Conservation (phyloP, 2,329 filamentous ascomycete genomes). For the Podosphaera aphanis region DNA sequence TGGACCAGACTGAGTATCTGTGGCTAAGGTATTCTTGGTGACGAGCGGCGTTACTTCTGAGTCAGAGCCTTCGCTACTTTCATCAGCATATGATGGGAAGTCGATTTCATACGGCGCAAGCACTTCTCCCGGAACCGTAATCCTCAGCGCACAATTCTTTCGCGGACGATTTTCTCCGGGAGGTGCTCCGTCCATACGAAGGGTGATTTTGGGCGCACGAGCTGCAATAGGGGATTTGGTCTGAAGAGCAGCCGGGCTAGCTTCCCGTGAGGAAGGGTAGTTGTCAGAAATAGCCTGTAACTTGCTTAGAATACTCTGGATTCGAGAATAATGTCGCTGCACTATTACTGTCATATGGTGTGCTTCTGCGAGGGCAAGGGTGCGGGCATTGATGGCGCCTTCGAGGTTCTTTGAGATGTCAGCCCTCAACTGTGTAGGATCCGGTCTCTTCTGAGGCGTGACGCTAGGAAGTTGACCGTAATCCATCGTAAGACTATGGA, state of each 20-base stretch:
- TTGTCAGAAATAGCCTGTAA: slow-evolving; percentile 35
- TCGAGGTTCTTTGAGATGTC: slow-evolving; percentile 35
- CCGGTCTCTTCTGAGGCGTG: slow-evolving; percentile 23
- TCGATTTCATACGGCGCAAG: slow-evolving; percentile 41
- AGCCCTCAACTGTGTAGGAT: slow-evolving; percentile 28
- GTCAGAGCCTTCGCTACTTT: slow-evolving; percentile 7
- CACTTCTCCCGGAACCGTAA: slow-evolving; percentile 43
- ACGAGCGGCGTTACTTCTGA: slow-evolving; percentile 10
- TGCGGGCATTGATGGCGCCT: slow-evolving; percentile 30
- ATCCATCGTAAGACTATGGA: slow-evolving; percentile 30
- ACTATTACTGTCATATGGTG: slow-evolving; percentile 40
- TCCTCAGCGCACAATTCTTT: slow-evolving; percentile 24
- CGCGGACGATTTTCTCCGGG: slow-evolving; percentile 6
- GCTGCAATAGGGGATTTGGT: slow-evolving; percentile 34
- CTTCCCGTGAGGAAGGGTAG: slow-evolving; percentile 27
- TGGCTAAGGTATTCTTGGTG: slow-evolving; percentile 7
- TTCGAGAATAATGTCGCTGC: slow-evolving; percentile 35
- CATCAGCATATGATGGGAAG: slow-evolving; percentile 29
- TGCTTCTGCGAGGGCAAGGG: slow-evolving; percentile 37
- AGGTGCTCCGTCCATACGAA: slow-evolving; percentile 20
- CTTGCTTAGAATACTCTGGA: slow-evolving; percentile 33
- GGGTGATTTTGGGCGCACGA: slow-evolving; percentile 24
- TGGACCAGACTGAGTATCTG: slow-evolving; percentile 2
- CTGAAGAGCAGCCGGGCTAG: slow-evolving; percentile 21
- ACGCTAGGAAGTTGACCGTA: slow-evolving; percentile 33